Evolutionary conservation across 2,329 filamentous ascomycete genomes (phyloP), one percentile per base, ranked within the genome.

Genomic region (Rutstroemia sp.): DNA sequence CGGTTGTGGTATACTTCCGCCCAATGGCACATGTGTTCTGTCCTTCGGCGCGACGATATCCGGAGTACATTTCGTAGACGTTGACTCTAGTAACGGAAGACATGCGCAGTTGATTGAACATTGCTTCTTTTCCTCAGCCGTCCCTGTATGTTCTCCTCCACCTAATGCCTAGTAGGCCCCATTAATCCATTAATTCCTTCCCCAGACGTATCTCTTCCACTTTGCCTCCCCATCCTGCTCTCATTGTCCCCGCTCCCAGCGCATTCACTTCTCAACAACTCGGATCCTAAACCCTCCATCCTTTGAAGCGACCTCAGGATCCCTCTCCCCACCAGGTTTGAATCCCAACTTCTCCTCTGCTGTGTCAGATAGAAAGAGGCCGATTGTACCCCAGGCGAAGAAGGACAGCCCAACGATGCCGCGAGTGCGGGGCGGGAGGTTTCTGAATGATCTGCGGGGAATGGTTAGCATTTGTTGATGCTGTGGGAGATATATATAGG

Each of bases 291-390:
- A 88, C 60, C 95, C 70, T 12, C 80, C 80, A 58, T 83, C 81
- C 69, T 83, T 85, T 68, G 95, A 90, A n/a, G 16, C 2, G 8
- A 42, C 39, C 16, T n/a, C 39, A 17, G 39, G 39, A 42, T 42
- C 39, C 39, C 39, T 42, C 66, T 87, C 76, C 60, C 89, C 83
- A 0, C 83, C 86, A 1, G 91, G 82, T 40, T 80, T 83, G 70
- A 89, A 80, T 6, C 87, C 88, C 59, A 92, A 79, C 44, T 79
- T 83, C 68, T 87, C 80, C 72, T 92, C 91, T 16, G 86, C 83
- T 57, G 78, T 77, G 67, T 92, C 87, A 5, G 87, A 83, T 17
- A 88, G 68, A 68, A 86, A 85, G n/a, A 94, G 77, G 16, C 89
- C 92, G 42, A 83, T 74, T 42, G 76, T 74, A 14, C 89, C 89